Conservation (phyloP, 2,329 filamentous ascomycete species). For the Fonsecaea monophora region DNA sequence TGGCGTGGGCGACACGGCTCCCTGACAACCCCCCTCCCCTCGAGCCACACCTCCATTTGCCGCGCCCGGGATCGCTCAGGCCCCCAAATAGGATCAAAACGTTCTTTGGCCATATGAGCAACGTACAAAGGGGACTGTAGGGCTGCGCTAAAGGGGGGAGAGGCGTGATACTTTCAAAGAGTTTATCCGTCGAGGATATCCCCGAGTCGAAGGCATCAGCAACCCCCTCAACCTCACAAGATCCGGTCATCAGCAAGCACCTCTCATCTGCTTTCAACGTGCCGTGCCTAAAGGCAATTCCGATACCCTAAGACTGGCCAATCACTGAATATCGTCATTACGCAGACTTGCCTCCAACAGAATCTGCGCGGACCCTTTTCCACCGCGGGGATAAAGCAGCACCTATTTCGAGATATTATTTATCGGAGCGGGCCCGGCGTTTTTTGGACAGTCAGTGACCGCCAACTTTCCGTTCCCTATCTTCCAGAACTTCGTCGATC, state of each 20-base stretch:
- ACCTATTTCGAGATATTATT: constrained; percentile 33
- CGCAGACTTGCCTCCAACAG: constrained; percentile 20
- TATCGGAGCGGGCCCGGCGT: constrained; percentile 28
- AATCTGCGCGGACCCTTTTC: constrained; percentile 9
- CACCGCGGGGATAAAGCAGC: constrained; percentile 18
- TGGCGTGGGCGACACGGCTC: constrained; percentile 14
- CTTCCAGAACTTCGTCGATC: constrained; percentile 20
- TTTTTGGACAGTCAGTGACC: constrained; percentile 24
- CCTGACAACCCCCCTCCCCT: constrained; percentile 2
- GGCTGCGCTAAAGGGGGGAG: constrained; percentile 25
- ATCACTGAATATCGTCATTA: constrained; percentile 22
- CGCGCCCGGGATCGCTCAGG: constrained; percentile 21
- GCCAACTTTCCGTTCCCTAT: constrained; percentile 26
- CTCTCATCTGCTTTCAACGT: constrained; percentile 25
- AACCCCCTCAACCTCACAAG: constrained; percentile 23
- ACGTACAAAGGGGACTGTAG: constrained; percentile 24
- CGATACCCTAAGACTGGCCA: constrained; percentile 18
- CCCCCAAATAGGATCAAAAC: constrained; percentile 32
- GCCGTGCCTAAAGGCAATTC: constrained; percentile 24
- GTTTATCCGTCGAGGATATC: constrained; percentile 29
- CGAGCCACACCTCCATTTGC: constrained; percentile 27
- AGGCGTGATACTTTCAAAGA: constrained; percentile 23
- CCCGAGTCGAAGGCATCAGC: constrained; percentile 27
- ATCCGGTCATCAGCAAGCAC: constrained; percentile 30
- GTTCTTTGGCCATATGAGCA: constrained; percentile 22